phyloP scores from a whole-genome alignment of 805 yeast genomes.

The Saccharomyces kudriavzevii region DNA sequence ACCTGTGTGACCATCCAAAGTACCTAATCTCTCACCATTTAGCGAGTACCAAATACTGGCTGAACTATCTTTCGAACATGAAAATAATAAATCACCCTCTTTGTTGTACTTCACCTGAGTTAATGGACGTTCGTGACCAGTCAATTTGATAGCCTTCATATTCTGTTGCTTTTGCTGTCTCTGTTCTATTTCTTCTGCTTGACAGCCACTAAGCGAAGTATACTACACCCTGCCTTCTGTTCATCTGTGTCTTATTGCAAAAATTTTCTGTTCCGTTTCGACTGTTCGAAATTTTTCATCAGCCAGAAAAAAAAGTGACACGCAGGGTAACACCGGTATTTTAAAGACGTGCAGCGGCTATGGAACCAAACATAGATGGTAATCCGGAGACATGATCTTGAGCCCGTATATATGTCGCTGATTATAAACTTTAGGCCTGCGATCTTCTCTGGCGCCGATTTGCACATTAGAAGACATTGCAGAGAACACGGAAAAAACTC shows the following conservation, averaged over 20 bases:
- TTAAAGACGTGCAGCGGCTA: background rate
- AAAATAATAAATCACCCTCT: conserved; percentile 89
- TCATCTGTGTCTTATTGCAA: background rate
- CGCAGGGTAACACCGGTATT: background rate
- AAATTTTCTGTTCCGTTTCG: background rate
- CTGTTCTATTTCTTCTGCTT: background rate
- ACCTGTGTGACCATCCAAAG: conserved; percentile 84
- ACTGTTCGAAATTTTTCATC: background rate
- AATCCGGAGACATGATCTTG: background rate
- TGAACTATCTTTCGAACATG: conserved; percentile 84
- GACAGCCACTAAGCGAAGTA: background rate
- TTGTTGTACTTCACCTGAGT: conserved; percentile 93
- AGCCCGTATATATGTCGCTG: background rate
- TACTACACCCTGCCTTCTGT: background rate
- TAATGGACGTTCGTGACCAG: conserved; percentile 96
- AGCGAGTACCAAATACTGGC: conserved; percentile 91
- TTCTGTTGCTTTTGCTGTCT: background rate
- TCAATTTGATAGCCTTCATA: conserved; percentile 64
- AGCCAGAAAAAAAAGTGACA: background rate
- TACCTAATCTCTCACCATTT: conserved; percentile 95
- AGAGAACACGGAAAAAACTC: background rate
- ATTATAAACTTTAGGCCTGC: background rate
- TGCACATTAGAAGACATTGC: no score
- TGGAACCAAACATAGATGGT: background rate
- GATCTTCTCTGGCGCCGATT: background rate